Base-by-base conservation (phyloP, 345 rosid genomes). In the Aethionema arabicum region DNA sequence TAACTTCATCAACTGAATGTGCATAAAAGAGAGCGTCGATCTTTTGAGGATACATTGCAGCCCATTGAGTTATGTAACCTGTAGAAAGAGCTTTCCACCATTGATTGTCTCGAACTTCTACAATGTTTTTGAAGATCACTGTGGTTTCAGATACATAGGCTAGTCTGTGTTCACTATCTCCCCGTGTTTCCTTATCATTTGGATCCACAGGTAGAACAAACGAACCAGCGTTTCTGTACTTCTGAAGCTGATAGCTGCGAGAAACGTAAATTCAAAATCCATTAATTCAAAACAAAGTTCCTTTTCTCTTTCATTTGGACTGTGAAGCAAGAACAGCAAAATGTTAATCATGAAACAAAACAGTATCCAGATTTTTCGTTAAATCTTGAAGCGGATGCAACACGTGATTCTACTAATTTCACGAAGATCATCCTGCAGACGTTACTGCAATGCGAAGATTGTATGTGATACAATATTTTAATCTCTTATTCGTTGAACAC, bases 111-210 rank as follows among this genome's bases (percentile, higher is more conserved):
- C 99, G 73, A 14, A 93, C 95, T 68, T 90, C 95, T 11, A 93
- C 96, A 43, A 83, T 63, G 79, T 90, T 96, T 59, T 87, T 93
- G 87, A 93, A 93, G 32, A 93, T 93, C 6, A 90, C 99, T 0
- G 99, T 93, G 30, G 99, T 93, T 69, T 93, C 99, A 0, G 99
- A 85, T 3, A 90, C 92, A 48, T 90, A 93, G 9, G 99, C 99
- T 35, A 93, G 87, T 43, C 99, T 80, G 45, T 93, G 99, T 57
- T 93, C 99, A 61, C 99, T 90, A 59, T 93, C 99, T 35, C 97
- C 99, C 97, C 99, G 90, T 5, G 99, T 90, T 69, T 90, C 95
- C 63, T 77, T 87, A 76, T 93, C 92, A 0, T 77, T 78, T 3
- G 90, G 92, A 50, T 93, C 95, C 6, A 87, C 95, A 0, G 99